A percentile compares a stretch with the other conserved stretches of the same genome.
Conservation (phyloP, 139 green algal species). For the Auxenochlorella protothecoides region DNA sequence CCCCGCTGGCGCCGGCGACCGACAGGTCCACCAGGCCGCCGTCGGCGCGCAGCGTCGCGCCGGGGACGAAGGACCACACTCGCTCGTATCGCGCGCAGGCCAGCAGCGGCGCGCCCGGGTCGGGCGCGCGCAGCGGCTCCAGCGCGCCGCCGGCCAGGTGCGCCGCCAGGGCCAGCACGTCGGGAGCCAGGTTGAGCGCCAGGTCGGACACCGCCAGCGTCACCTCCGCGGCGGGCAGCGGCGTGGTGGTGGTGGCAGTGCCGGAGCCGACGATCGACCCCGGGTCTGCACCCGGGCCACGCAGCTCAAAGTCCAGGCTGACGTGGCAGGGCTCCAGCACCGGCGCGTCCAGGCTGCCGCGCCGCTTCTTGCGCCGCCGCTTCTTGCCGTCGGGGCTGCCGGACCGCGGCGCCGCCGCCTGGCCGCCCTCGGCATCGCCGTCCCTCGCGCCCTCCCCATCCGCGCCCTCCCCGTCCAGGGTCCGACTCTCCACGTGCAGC, state of each 20-base stretch:
- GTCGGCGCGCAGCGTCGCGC: background rate
- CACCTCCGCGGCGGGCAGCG: conserved; percentile 21
- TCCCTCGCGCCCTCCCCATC: conserved; percentile 2
- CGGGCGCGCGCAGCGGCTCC: conserved; percentile 33
- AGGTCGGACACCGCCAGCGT: conserved; percentile 38
- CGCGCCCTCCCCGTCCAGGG: background rate
- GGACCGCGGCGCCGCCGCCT: no score
- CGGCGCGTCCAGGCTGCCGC: conserved; percentile 14
- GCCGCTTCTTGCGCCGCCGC: conserved; percentile 9
- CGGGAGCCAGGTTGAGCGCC: conserved; percentile 48
- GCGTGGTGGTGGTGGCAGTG: background rate
- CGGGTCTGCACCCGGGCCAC: background rate
- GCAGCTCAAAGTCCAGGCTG: conserved; percentile 26
- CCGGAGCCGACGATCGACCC: background rate
- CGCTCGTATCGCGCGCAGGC: conserved; percentile 47
- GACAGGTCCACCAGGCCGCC: conserved; percentile 8
- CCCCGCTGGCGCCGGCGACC: conserved; percentile 31
- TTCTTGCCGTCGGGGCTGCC: no score
- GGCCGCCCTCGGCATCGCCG: no score
- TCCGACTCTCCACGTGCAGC: conserved; percentile 28
- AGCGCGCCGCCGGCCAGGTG: conserved; percentile 29
- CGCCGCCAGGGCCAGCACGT: conserved; percentile 47
- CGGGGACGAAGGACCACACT: conserved; percentile 46
- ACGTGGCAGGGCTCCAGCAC: conserved; percentile 45
- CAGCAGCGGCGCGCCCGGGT: conserved; percentile 27